A percentile compares a stretch with the other conserved stretches of the same genome.
Evolutionary conservation across 129 eudicot species (phyloP).

Genomic region (Saposhnikovia divaricata): DNA sequence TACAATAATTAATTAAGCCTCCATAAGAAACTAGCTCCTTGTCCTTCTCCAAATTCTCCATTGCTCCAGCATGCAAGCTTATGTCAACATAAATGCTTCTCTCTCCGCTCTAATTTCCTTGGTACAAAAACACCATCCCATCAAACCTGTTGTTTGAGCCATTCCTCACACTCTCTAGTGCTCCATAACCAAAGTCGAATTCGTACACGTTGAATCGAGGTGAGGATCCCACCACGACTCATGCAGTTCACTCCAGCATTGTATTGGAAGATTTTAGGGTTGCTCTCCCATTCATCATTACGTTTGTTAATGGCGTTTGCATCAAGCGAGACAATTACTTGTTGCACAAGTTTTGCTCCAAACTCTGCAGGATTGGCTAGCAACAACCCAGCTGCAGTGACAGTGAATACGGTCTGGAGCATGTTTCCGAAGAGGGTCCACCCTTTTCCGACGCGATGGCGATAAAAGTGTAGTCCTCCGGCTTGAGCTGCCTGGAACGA

Average conservation of each 20-base stretch:
- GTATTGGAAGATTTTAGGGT: slow-evolving; percentile 69
- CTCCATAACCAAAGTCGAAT: slow-evolving; percentile 87
- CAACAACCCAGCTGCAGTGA: slow-evolving; percentile 77
- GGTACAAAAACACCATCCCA: slow-evolving; percentile 93
- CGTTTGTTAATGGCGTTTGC: slow-evolving; percentile 57
- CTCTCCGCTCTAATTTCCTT: slow-evolving; percentile 59
- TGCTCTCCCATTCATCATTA: slow-evolving; percentile 81
- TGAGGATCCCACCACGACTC: slow-evolving; percentile 97
- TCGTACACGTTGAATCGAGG: no score
- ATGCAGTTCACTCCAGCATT: slow-evolving; percentile 92
- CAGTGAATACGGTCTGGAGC: slow-evolving; percentile 89
- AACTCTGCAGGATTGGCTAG: slow-evolving; percentile 57
- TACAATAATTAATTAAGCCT: slow-evolving; percentile 11
- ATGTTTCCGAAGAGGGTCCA: slow-evolving; percentile 94
- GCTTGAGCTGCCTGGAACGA: slow-evolving; percentile 70
- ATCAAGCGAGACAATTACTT: slow-evolving; percentile 60
- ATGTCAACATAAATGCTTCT: slow-evolving; percentile 86
- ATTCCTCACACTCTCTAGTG: slow-evolving; percentile 85
- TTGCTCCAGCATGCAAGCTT: slow-evolving; percentile 73
- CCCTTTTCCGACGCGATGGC: slow-evolving; percentile 90
- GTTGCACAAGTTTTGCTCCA: slow-evolving; percentile 57
- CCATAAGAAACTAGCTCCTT: slow-evolving; percentile 50
- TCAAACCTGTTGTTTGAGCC: slow-evolving; percentile 90
- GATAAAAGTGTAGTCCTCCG: slow-evolving; percentile 78
- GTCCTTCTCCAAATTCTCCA: slow-evolving; percentile 86